Evolutionary conservation across 164 flowering plant species (phyloP).

Genomic region (Protea cynaroides): DNA sequence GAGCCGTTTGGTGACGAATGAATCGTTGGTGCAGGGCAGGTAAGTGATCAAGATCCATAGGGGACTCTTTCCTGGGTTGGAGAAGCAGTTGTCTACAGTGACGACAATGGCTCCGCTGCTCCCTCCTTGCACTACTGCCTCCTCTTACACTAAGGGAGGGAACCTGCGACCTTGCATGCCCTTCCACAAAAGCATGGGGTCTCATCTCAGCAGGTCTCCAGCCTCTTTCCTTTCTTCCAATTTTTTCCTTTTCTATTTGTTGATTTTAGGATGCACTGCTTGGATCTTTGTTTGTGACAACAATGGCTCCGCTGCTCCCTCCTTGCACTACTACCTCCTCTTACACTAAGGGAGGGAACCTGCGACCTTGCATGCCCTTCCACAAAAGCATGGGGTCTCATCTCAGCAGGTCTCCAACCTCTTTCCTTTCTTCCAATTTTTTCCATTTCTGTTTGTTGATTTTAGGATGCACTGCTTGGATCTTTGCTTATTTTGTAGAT

Average conservation of each 20-base stretch:
- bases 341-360: slow-evolving; percentile 14
- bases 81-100: slow-evolving; percentile 6
- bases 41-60: slow-evolving; percentile 24
- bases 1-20: slow-evolving; percentile 14
- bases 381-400: slow-evolving; percentile 16
- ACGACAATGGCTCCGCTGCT: slow-evolving; percentile 16
- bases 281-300: too few relatives aligned
- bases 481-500: neutral
- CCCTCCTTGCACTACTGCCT: neutral
- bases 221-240: neutral
- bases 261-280: too few relatives aligned
- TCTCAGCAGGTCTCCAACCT: slow-evolving; percentile 13
- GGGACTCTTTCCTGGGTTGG: slow-evolving; percentile 8
- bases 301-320: slow-evolving; percentile 17
- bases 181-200: slow-evolving; percentile 14
- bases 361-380: slow-evolving; percentile 16
- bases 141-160: slow-evolving; percentile 11
- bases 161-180: slow-evolving; percentile 19
- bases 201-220: slow-evolving; percentile 15
- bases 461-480: too few relatives aligned
- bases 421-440: neutral
- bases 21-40: slow-evolving; percentile 16
- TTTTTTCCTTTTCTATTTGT: too few relatives aligned
- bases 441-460: too few relatives aligned
- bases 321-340: neutral